phyloP scores from a whole-genome alignment of 345 rosid genomes.

The Corchorus capsularis region DNA sequence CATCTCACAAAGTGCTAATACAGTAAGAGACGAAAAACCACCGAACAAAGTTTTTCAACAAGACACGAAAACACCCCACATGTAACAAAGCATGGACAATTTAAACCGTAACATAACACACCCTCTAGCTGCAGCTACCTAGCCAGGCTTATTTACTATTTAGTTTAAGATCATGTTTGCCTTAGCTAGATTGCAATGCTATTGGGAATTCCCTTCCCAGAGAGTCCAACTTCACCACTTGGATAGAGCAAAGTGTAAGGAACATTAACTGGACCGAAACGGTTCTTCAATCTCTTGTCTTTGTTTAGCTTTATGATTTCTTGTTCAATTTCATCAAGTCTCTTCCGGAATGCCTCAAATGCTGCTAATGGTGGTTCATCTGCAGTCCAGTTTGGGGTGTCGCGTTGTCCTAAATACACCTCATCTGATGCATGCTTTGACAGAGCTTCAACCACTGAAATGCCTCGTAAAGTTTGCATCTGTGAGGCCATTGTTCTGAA shows the following conservation, averaged over 20 bases:
- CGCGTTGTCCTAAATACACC: conserved; percentile 63
- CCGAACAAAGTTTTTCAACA: no score
- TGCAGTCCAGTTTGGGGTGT: conserved; percentile 52
- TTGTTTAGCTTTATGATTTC: conserved; percentile 42
- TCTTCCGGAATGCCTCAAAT: conserved; percentile 49
- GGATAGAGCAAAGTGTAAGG: conserved; percentile 57
- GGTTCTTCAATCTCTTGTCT: conserved; percentile 44
- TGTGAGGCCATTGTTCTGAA: conserved; percentile 52
- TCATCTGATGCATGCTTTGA: conserved; percentile 65
- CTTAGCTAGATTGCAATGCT: conserved; percentile 49
- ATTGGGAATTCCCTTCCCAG: conserved; percentile 63
- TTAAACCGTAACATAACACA: no score
- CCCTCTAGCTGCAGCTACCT: no score
- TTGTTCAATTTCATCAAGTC: conserved; percentile 46
- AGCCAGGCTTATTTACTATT: no score
- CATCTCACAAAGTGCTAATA: no score
- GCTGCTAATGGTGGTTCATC: conserved; percentile 47
- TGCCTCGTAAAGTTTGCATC: conserved; percentile 47
- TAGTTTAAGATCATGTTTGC: no score
- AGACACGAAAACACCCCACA: no score
- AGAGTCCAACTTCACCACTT: conserved; percentile 51
- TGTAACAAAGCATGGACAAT: no score
- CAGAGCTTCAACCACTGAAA: conserved; percentile 52
- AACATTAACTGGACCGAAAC: conserved; percentile 50
- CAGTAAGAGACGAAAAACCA: no score